Evolutionary conservation across 441 rosid species (phyloP).

Genomic region (Metrosideros polymorpha): DNA sequence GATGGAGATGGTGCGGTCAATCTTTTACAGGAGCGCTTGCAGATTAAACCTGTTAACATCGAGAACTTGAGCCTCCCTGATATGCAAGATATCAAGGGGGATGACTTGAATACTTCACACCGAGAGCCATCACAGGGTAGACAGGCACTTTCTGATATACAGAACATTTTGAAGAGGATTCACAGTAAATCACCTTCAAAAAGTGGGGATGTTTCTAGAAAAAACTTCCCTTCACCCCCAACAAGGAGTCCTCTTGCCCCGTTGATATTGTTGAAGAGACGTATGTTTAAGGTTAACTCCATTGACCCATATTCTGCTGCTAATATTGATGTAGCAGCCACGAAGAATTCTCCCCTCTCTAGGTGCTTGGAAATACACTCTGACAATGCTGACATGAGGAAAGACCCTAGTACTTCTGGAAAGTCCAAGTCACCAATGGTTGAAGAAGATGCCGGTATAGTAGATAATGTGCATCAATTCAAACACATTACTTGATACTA

Average conservation of each 20-base stretch:
- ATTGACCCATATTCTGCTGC: slow-evolving; percentile 30
- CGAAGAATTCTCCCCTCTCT: slow-evolving; percentile 10
- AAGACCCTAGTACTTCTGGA: slow-evolving; percentile 2
- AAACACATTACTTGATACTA: neutral
- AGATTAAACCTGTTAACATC: slow-evolving; percentile 40
- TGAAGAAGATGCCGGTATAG: slow-evolving; percentile 18
- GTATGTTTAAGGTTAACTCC: slow-evolving; percentile 18
- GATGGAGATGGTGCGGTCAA: slow-evolving; percentile 46
- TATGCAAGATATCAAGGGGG: slow-evolving; percentile 31
- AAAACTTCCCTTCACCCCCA: slow-evolving; percentile 25
- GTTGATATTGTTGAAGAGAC: slow-evolving; percentile 27
- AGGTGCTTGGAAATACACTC: slow-evolving; percentile 5
- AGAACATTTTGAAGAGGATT: slow-evolving; percentile 33
- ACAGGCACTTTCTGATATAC: slow-evolving; percentile 36
- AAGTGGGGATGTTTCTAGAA: slow-evolving; percentile 1
- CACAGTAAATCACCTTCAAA: slow-evolving; percentile 18
- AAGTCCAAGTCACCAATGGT: slow-evolving; percentile 9
- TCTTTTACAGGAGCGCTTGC: slow-evolving; percentile 48
- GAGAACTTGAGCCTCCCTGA: slow-evolving; percentile 50
- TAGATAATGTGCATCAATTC: neutral
- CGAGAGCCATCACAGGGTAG: slow-evolving; percentile 30
- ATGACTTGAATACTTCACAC: slow-evolving; percentile 33
- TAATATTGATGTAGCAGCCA: slow-evolving; percentile 17
- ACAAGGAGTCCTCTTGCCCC: slow-evolving; percentile 38
- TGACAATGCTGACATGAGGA: slow-evolving; percentile 15